These are phyloP conservation scores for Carallia brachiata DNA, from an alignment of 345 rosid species.

Conservation along the genomic window DNA sequence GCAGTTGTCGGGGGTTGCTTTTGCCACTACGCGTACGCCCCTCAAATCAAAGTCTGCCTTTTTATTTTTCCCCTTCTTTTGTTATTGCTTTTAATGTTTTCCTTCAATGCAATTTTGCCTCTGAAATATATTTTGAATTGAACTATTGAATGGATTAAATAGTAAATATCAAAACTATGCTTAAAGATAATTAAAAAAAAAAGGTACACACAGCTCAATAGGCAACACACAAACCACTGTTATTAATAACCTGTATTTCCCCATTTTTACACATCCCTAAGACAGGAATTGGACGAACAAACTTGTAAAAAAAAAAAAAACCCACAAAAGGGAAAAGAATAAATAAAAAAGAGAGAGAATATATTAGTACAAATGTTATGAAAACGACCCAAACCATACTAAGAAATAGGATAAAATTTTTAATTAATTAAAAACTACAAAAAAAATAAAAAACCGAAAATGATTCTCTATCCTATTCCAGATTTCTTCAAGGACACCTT, in stretches of 20 bases:
- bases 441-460: not conserved
- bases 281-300: no score
- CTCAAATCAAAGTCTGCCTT: not conserved
- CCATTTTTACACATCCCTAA: not conserved
- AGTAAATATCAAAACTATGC: no score
- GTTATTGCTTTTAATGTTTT: not conserved
- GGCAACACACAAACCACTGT: slow-evolving; percentile 14
- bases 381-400: slow-evolving; percentile 22
- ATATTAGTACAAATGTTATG: slow-evolving; percentile 4
- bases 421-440: not conserved
- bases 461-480: slow-evolving; percentile 6
- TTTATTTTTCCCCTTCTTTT: not conserved
- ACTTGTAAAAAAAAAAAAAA: slow-evolving; percentile 4
- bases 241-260: slow-evolving; percentile 37
- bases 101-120: no score
- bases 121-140: no score
- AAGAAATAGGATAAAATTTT: not conserved
- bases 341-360: not conserved
- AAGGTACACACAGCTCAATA: not conserved
- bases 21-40: not conserved
- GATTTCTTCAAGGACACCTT: slow-evolving; percentile 22
- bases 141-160: no score
- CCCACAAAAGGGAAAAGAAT: no score
- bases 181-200: not conserved
- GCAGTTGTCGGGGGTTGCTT: slow-evolving; percentile 9